Evolutionary conservation across 208 protist species (phyloP).

Genomic region (Leishmania aethiopica): DNA sequence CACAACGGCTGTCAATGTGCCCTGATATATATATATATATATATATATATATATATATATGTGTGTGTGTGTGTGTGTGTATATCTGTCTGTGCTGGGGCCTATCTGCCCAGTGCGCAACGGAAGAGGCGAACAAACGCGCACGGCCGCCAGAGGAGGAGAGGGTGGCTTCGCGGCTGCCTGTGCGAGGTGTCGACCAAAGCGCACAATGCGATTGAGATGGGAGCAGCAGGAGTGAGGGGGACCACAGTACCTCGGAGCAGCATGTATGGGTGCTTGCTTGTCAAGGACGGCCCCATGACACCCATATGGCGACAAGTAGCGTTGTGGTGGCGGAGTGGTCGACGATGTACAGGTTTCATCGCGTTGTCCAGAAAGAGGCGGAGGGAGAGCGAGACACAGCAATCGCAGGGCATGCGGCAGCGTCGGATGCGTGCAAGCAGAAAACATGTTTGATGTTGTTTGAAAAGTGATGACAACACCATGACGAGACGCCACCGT

Average conservation of each 20-base stretch:
- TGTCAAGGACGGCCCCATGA: neutral
- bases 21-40: neutral
- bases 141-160: neutral
- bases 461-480: neutral
- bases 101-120: neutral
- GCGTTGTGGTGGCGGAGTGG: neutral
- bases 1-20: neutral
- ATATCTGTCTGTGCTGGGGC: neutral
- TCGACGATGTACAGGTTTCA: neutral
- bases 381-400: neutral
- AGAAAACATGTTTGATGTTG: neutral
- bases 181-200: neutral
- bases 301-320: neutral
- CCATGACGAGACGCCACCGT: neutral
- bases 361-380: neutral
- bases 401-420: neutral
- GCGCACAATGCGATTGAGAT: neutral
- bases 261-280: neutral
- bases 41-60: neutral
- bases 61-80: too few relatives aligned
- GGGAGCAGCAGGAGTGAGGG: neutral
- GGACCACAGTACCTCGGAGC: neutral
- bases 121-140: neutral
- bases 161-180: too few relatives aligned
- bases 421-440: neutral